Percentiles rank a stretch among this genome's conserved stretches.
Conservation (phyloP, 192 early-diverging fungal genomes). For the Bifiguratus adelaidae region DNA sequence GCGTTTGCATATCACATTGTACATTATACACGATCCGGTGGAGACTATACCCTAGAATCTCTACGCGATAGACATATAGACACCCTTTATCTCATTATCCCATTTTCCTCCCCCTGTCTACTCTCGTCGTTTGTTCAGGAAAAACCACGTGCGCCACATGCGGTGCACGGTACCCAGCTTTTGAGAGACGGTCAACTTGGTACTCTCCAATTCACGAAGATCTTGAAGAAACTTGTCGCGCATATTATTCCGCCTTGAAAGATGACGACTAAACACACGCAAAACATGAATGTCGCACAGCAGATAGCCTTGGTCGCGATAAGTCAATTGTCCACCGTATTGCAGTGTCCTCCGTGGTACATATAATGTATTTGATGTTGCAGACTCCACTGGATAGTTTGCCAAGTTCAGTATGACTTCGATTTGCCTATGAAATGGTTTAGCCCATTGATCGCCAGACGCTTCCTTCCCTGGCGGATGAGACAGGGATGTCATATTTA, state of each 20-base stretch:
- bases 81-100: no score
- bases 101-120: no score
- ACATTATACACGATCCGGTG: no score
- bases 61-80: no score
- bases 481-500: no score
- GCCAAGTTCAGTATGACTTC: slow-evolving; percentile 2
- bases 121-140: no score
- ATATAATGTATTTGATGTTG: no score
- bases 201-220: slow-evolving; percentile 65
- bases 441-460: no score
- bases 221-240: slow-evolving; percentile 66
- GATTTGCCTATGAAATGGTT: slow-evolving; percentile 6
- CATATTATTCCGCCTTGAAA: slow-evolving; percentile 34
- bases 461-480: no score
- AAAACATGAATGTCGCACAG: slow-evolving; percentile 54
- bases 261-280: slow-evolving; percentile 23
- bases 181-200: slow-evolving; percentile 31
- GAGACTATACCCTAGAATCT: no score
- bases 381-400: not conserved
- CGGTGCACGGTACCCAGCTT: slow-evolving; percentile 43
- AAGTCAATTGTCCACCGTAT: slow-evolving; percentile 26
- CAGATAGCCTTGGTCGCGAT: slow-evolving; percentile 51
- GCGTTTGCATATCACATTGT: no score
- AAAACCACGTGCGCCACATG: slow-evolving; percentile 58
- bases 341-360: slow-evolving; percentile 1